Conservation (phyloP, 495 filamentous ascomycete species). For the Glarea lozoyensis region DNA sequence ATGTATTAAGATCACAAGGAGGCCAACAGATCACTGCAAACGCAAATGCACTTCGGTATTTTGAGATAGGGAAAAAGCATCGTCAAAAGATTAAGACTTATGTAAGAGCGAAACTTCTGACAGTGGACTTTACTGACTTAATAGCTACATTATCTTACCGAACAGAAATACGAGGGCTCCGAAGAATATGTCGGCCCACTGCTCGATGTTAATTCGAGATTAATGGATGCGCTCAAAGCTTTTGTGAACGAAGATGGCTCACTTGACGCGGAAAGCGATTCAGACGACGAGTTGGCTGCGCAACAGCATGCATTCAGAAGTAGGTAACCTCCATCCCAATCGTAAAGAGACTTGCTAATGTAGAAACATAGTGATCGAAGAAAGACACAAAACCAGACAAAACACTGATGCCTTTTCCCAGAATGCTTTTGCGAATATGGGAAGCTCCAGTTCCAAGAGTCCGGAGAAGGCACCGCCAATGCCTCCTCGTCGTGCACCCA, state of each 20-base stretch:
- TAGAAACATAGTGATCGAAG: constrained; percentile 32
- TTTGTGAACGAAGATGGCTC: constrained; percentile 94
- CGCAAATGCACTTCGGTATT: constrained; percentile 59
- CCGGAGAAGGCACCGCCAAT: constrained; percentile 25
- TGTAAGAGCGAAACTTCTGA: constrained; percentile 27
- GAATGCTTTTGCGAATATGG: no score
- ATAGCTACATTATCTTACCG: constrained; percentile 49
- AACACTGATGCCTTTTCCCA: constrained; percentile 25
- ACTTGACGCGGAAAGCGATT: constrained; percentile 93
- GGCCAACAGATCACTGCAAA: constrained; percentile 82
- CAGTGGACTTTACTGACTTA: not conserved
- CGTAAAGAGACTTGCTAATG: constrained; percentile 15
- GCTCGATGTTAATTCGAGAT: constrained; percentile 74
- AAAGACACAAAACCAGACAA: constrained; percentile 36
- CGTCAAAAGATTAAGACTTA: constrained; percentile 80
- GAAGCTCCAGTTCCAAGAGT: constrained; percentile 1
- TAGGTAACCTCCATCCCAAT: constrained; percentile 16
- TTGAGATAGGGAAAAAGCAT: constrained; percentile 79
- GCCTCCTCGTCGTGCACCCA: constrained; percentile 30
- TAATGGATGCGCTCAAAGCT: constrained; percentile 87
- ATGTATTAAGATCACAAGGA: constrained; percentile 87
- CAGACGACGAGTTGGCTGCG: constrained; percentile 58
- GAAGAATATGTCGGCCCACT: constrained; percentile 74
- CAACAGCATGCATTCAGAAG: constrained; percentile 47
- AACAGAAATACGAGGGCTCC: constrained; percentile 73